A percentile compares a stretch with the other conserved stretches of the same genome.
Evolutionary conservation across 495 filamentous ascomycete genomes (phyloP).

Genomic region (Neurospora sp.): DNA sequence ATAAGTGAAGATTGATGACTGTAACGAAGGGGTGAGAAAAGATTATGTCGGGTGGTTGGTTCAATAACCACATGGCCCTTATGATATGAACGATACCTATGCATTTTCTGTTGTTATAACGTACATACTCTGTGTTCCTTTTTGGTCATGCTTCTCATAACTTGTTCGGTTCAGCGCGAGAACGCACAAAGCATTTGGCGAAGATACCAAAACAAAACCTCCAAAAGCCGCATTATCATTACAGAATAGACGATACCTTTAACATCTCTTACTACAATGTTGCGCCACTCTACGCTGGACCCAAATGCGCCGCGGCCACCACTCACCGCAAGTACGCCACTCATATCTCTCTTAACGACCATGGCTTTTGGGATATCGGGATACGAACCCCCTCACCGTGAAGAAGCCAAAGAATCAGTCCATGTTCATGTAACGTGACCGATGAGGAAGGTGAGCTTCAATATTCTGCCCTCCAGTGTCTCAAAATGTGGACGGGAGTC

Average conservation of each 20-base stretch:
- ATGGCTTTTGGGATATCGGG: neutral
- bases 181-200: neutral
- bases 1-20: neutral
- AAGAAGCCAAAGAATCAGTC: neutral
- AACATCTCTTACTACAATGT: neutral
- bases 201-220: neutral
- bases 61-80: neutral
- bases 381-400: neutral
- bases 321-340: neutral
- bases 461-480: neutral
- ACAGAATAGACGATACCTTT: neutral
- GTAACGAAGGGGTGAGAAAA: neutral
- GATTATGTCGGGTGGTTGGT: neutral
- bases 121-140: neutral
- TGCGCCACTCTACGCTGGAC: neutral
- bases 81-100: neutral
- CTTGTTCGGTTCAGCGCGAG: neutral
- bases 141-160: neutral
- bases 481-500: neutral
- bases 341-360: neutral
- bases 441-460: neutral
- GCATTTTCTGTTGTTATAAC: neutral
- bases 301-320: neutral
- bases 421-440: neutral
- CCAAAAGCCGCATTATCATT: neutral